Base-by-base conservation (phyloP, 768 basidiomycete genomes). In the Tephrocybe sp. region DNA sequence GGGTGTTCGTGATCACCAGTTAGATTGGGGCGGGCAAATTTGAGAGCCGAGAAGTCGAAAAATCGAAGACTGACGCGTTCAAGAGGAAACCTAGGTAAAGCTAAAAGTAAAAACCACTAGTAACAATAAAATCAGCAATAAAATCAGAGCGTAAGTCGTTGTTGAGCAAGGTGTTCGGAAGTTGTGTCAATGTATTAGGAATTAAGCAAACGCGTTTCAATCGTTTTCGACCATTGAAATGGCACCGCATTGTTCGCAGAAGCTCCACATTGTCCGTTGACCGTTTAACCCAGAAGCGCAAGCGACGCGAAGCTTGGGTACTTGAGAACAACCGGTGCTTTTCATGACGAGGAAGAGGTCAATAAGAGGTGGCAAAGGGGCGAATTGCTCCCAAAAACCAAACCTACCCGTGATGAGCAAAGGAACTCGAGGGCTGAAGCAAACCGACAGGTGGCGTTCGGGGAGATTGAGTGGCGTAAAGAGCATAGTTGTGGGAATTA, bases 181-280 rank as follows among this genome's bases (percentile, higher is more conserved):
- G n/a, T n/a, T n/a, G n/a, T n/a, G n/a, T n/a, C n/a, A n/a, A 29
- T 29, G 27, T 5, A 5, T 11, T 29, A 11, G 27, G 27, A 5
- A 5, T 5, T 5, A 11, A 29, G 27, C 11, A 11, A 29, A 29
- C 6, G 27, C 27, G 27, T 29, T 29, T 72, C 69, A 85, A 67
- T 87, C 84, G 68, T 76, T 76, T 62, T 90, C 85, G 69, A 91
- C 85, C 84, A 90, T 90, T 54, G 88, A 88, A 66, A 91, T 90
- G 50, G 89, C 85, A 67, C 89, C 89, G 65, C 89, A 91, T 72
- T 89, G 77, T 75, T 90, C 88, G 66, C 89, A 91, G 64, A 87
- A 84, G 60, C 83, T 84, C 89, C 89, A 91, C 87, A 91, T 90
- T 15, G 87, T 83, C 54, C 84, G 75, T 63, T 79, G 80, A 53